These are phyloP conservation scores for Escovopsis sp. DNA, from an alignment of 2,329 filamentous ascomycete species.

Conservation along the genomic window DNA sequence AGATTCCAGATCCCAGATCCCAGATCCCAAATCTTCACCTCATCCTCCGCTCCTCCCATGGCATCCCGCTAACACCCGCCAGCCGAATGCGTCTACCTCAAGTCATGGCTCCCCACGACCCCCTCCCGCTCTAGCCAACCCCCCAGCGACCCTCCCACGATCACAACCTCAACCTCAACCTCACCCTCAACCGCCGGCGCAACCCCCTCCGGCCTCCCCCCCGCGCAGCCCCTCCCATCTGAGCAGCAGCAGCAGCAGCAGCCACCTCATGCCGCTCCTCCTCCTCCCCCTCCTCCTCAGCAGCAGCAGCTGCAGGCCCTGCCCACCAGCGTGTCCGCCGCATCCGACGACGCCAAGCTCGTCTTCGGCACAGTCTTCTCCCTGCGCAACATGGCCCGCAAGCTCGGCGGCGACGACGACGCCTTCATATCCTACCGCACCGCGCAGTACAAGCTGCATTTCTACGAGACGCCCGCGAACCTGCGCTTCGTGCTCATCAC, in stretches of 20 bases:
- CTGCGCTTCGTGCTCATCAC: conserved; percentile 96
- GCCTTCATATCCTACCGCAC: conserved; percentile 91
- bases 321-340: conserved; percentile 18
- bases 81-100: conserved; percentile 97
- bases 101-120: conserved; percentile 54
- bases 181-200: too few relatives aligned
- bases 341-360: conserved; percentile 79
- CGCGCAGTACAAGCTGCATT: conserved; percentile 93
- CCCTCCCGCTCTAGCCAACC: conserved; percentile 5
- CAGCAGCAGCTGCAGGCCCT: too few relatives aligned
- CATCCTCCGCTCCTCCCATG: conserved; percentile 6
- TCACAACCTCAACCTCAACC: too few relatives aligned
- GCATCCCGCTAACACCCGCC: conserved; percentile 4
- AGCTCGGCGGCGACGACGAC: conserved; percentile 86
- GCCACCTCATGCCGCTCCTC: too few relatives aligned
- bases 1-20: conserved; percentile 1
- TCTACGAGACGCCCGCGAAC: conserved; percentile 94
- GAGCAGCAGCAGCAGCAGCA: too few relatives aligned
- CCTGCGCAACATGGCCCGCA: conserved; percentile 88
- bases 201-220: not conserved
- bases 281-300: too few relatives aligned
- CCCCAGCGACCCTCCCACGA: not conserved
- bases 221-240: too few relatives aligned
- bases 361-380: conserved; percentile 97
- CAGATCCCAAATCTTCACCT: not conserved